Evolutionary conservation across 345 rosid species (phyloP).

Genomic region (Camelina neglecta): DNA sequence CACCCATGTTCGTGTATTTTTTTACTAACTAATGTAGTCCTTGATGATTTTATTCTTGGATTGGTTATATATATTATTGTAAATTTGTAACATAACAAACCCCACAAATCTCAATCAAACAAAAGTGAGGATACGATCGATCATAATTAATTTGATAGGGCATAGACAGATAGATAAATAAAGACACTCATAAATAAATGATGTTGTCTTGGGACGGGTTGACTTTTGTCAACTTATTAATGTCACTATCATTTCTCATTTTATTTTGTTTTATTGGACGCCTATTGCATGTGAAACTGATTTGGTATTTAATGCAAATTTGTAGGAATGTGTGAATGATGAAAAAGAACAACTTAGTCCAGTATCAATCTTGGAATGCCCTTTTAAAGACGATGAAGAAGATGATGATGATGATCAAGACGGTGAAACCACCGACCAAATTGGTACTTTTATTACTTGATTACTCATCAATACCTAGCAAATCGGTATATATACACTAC

Average conservation of each 20-base stretch:
- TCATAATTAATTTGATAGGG: constrained; percentile 1
- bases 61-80: neutral
- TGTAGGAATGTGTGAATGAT: constrained; percentile 61
- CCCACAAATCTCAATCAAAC: constrained; percentile 5
- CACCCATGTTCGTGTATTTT: constrained; percentile 30
- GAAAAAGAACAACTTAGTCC: constrained; percentile 88
- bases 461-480: neutral
- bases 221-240: constrained; percentile 43
- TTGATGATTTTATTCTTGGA: constrained; percentile 2
- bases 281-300: neutral
- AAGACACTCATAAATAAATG: constrained; percentile 5
- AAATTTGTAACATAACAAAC: too few relatives aligned
- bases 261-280: neutral
- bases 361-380: constrained; percentile 76
- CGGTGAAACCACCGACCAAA: neutral
- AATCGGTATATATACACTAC: neutral
- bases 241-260: constrained; percentile 3
- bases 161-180: constrained; percentile 34
- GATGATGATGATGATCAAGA: constrained; percentile 21
- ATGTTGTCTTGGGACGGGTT: constrained; percentile 43
- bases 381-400: constrained; percentile 72
- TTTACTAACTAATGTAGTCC: neutral
- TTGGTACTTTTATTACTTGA: constrained; percentile 14
- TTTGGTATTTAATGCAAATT: neutral
- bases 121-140: neutral